These are phyloP conservation scores for Aureobasidium zeae DNA, from an alignment of 2,329 filamentous ascomycete genomes.

Conservation along the genomic window DNA sequence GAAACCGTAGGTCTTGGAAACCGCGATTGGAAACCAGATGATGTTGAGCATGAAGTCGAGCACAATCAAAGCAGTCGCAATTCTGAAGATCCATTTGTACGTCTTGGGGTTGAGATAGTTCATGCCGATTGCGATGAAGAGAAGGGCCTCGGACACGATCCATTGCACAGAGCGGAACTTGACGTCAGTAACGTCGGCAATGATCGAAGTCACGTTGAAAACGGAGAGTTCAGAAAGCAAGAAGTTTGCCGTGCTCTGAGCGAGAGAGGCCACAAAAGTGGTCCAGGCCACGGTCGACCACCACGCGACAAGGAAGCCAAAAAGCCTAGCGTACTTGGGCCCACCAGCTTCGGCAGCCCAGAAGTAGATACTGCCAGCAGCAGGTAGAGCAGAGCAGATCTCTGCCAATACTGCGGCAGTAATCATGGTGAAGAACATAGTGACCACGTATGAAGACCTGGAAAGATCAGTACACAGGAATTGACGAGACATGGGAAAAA, in stretches of 20 bases:
- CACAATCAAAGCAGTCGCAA: conserved; percentile 43
- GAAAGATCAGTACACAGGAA: conserved; percentile 2
- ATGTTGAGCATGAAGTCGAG: conserved; percentile 52
- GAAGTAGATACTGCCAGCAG: conserved; percentile 52
- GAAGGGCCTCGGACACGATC: conserved; percentile 43
- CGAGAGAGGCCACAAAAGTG: conserved; percentile 33
- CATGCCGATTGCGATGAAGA: conserved; percentile 34
- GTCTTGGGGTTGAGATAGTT: conserved; percentile 32
- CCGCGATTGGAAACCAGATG: conserved; percentile 52
- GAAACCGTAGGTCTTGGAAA: conserved; percentile 48
- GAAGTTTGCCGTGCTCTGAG: conserved; percentile 32
- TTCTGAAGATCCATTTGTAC: conserved; percentile 43
- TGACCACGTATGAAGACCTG: conserved; percentile 52
- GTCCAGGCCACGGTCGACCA: conserved; percentile 57
- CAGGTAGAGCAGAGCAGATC: conserved; percentile 50
- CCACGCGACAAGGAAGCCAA: conserved; percentile 55
- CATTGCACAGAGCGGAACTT: conserved; percentile 54
- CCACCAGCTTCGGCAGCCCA: conserved; percentile 54
- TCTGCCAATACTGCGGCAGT: conserved; percentile 53
- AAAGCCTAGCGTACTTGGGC: conserved; percentile 44
- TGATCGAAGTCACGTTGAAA: conserved; percentile 44
- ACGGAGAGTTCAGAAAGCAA: conserved; percentile 45
- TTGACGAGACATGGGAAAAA: no score
- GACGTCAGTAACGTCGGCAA: conserved; percentile 43
- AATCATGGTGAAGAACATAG: conserved; percentile 52